Conservation (phyloP, 306 rosid genomes). For the Vigna nakashimae region DNA sequence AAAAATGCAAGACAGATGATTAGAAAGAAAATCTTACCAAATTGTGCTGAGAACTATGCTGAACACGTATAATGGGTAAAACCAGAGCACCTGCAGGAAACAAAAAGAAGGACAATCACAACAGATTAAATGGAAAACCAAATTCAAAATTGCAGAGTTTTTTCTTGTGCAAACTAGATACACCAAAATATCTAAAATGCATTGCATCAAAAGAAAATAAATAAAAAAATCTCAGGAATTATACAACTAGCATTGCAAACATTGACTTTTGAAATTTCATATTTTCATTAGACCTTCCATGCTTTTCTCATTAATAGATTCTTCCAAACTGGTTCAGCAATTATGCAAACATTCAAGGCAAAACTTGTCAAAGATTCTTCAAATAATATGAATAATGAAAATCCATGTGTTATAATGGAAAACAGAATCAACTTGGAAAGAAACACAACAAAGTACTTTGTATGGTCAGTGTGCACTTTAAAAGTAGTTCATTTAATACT, state of each 20-base stretch:
- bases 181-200: constrained; percentile 30
- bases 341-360: constrained; percentile 2
- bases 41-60: constrained; percentile 83
- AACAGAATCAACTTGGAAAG: not conserved
- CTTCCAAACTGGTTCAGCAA: not conserved
- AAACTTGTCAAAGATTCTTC: not conserved
- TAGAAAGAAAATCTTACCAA: constrained; percentile 63
- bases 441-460: not conserved
- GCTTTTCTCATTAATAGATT: not conserved
- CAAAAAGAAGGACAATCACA: constrained; percentile 30
- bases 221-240: constrained; percentile 30
- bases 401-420: constrained; percentile 19
- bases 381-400: constrained; percentile 15
- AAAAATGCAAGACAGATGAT: constrained; percentile 28
- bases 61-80: constrained; percentile 83
- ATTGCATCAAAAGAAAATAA: constrained; percentile 23
- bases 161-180: constrained; percentile 5
- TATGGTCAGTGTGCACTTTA: not conserved
- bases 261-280: constrained; percentile 26
- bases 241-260: not conserved
- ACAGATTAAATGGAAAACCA: constrained; percentile 27
- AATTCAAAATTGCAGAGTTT: constrained; percentile 3
- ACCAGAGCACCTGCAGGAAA: constrained; percentile 78
- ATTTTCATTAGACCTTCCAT: constrained; percentile 9
- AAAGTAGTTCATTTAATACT: constrained; percentile 48